Evolutionary conservation across 1,284 basidiomycete genomes (phyloP).

Genomic region (Rhodotorula sp.): DNA sequence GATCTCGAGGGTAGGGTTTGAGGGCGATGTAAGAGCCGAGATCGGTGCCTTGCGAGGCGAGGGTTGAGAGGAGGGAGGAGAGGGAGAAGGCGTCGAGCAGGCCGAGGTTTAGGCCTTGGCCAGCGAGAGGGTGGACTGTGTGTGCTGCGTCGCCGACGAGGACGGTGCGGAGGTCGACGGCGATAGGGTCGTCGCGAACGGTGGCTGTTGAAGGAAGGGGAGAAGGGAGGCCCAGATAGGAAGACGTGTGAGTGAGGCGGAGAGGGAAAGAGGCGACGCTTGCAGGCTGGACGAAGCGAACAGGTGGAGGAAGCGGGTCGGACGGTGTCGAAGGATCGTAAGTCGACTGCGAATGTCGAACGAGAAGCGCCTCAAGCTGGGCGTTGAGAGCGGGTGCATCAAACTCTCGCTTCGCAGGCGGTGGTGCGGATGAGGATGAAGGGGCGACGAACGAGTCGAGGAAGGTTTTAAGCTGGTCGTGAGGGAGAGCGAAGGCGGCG

Average conservation of each 20-base stretch:
- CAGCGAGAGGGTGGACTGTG: constrained; percentile 92
- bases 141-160: constrained; percentile 96
- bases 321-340: constrained; percentile 57
- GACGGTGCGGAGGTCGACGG: constrained; percentile 62
- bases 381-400: neutral
- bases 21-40: constrained; percentile 73
- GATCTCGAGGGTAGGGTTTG: constrained; percentile 69
- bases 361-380: constrained; percentile 3
- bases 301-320: constrained; percentile 70
- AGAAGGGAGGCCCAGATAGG: constrained; percentile 71
- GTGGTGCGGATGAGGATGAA: constrained; percentile 34
- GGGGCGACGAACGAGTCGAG: constrained; percentile 58
- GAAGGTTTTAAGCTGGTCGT: constrained; percentile 33
- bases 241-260: constrained; percentile 79
- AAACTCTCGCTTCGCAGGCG: neutral
- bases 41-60: constrained; percentile 44
- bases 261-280: constrained; percentile 89
- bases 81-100: neutral
- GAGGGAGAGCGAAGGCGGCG: constrained; percentile 78
- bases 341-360: constrained; percentile 6
- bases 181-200: constrained; percentile 46
- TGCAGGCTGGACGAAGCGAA: constrained; percentile 69
- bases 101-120: constrained; percentile 93
- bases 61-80: neutral
- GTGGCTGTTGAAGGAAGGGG: neutral